Evolutionary conservation across 2,329 filamentous ascomycete genomes (phyloP), one percentile per base, ranked within the genome.

Genomic region (Ilyonectria destructans): DNA sequence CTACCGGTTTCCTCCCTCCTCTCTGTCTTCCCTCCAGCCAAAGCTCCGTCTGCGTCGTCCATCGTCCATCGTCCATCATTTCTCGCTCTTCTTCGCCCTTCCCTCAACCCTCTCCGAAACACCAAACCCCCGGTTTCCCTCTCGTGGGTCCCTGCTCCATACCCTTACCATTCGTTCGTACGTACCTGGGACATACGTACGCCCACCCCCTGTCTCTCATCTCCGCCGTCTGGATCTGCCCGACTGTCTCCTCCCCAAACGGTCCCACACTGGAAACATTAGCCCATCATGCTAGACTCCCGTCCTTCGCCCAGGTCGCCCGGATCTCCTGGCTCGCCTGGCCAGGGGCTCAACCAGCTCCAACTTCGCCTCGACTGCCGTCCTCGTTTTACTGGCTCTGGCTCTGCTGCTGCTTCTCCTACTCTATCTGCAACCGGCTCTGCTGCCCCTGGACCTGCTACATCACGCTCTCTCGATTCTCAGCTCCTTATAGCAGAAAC

Each of bases 261-360:
- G 52, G 46, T 67, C 67, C 52, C 65, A 59, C 58, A 6, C 56
- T 58, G 49, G 69, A 77, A 75, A 77, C 73, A 62, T 73, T 74
- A 74, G 75, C 68, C 60, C 65, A 72, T 74, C 71, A 79, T 79
- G 77, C 75, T 75, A 70, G 68, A 60, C 62, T 70, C 70, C 51
- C 58, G 56, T 58, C 45, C 40, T 8, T 33, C 31, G 31, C 31
- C 31, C 40, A n/a, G 40, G 15, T 43, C 15, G 15, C 40, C 40
- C n/a, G 40, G 40, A 15, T 43, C 40, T 43, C 40, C 40, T 43
- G 40, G 40, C 17, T 66, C 62, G 33, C 48, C 51, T 37, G 21
- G 52, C 71, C 74, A 76, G 73, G 73, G 72, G 71, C 66, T 72
- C 57, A 63, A 70, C 61, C 67, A 71, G 56, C 67, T 68, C 64